phyloP scores from a whole-genome alignment of 768 basidiomycete species.

The Trametes cubensis region DNA sequence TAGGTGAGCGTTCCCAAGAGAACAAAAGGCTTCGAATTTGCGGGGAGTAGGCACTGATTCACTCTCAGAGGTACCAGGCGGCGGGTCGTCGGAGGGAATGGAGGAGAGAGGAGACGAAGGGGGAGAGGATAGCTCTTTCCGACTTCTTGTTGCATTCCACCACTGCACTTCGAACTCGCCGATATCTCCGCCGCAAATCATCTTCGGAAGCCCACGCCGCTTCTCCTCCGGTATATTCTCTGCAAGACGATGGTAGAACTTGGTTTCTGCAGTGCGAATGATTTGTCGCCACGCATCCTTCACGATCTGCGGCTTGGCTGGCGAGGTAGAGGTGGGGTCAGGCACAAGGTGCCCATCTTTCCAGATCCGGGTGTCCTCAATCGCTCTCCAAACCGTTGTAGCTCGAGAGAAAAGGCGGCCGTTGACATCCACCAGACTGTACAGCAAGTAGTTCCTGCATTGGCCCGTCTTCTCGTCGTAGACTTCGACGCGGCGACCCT shows the following conservation, averaged over 20 bases:
- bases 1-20: neutral
- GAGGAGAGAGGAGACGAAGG: neutral
- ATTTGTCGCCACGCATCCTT: slow-evolving; percentile 24
- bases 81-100: no score
- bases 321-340: neutral
- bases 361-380: slow-evolving; percentile 15
- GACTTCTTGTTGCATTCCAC: neutral
- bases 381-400: slow-evolving; percentile 19
- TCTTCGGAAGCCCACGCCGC: neutral
- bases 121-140: neutral
- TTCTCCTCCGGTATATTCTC: neutral
- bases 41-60: neutral
- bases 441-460: slow-evolving; percentile 1
- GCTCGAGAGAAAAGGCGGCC: slow-evolving; percentile 20
- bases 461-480: slow-evolving; percentile 6
- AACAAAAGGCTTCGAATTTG: neutral
- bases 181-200: slow-evolving; percentile 13
- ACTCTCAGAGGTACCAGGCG: no score
- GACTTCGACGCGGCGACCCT: slow-evolving; percentile 5
- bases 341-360: neutral
- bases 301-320: slow-evolving; percentile 3
- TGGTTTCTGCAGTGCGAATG: slow-evolving; percentile 4
- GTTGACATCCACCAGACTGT: slow-evolving; percentile 14
- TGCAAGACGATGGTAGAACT: slow-evolving; percentile 4
- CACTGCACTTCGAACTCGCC: neutral